These are phyloP conservation scores for Nothophytophthora sp. DNA, from an alignment of 352 stramenopile species.

Conservation along the genomic window DNA sequence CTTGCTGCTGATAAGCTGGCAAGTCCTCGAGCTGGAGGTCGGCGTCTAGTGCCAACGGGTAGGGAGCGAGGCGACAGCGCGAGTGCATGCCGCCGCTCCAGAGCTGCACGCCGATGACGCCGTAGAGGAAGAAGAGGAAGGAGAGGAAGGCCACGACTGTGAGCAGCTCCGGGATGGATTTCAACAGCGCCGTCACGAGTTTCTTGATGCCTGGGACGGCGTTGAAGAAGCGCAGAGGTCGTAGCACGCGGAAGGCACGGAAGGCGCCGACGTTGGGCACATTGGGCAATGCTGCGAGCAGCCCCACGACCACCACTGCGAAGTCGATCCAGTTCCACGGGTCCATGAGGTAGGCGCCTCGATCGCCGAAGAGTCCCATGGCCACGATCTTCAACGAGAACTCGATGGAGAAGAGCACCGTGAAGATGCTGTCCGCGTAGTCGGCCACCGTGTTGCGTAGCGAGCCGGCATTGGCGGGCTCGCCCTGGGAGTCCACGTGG, in stretches of 20 bases:
- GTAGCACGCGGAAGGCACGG: slow-evolving; percentile 37
- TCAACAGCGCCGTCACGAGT: slow-evolving; percentile 69
- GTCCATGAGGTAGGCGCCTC: slow-evolving; percentile 76
- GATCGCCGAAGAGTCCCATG: slow-evolving; percentile 68
- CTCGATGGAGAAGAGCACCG: slow-evolving; percentile 81
- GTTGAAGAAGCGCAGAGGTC: slow-evolving; percentile 51
- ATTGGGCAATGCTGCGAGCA: slow-evolving; percentile 45
- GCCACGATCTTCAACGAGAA: slow-evolving; percentile 88
- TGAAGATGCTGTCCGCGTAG: slow-evolving; percentile 52
- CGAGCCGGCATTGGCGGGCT: slow-evolving; percentile 33
- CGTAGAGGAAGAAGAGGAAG: slow-evolving; percentile 88
- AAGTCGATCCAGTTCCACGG: slow-evolving; percentile 92
- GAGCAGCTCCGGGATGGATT: slow-evolving; percentile 74
- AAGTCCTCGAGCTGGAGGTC: slow-evolving; percentile 29
- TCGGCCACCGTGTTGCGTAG: slow-evolving; percentile 50
- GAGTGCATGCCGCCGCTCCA: slow-evolving; percentile 72
- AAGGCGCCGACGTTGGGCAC: slow-evolving; percentile 42
- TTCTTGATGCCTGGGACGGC: slow-evolving; percentile 48
- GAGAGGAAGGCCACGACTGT: slow-evolving; percentile 79
- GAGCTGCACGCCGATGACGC: slow-evolving; percentile 81
- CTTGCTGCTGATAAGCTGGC: slow-evolving; percentile 25
- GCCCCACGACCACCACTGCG: slow-evolving; percentile 76
- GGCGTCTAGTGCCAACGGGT: slow-evolving; percentile 49
- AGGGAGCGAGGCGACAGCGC: slow-evolving; percentile 72
- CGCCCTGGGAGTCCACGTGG: slow-evolving; percentile 35